Evolutionary conservation across 2,329 filamentous ascomycete genomes (phyloP), one percentile per base, ranked within the genome.

Genomic region (Paraphaeosphaeria sporulosa): DNA sequence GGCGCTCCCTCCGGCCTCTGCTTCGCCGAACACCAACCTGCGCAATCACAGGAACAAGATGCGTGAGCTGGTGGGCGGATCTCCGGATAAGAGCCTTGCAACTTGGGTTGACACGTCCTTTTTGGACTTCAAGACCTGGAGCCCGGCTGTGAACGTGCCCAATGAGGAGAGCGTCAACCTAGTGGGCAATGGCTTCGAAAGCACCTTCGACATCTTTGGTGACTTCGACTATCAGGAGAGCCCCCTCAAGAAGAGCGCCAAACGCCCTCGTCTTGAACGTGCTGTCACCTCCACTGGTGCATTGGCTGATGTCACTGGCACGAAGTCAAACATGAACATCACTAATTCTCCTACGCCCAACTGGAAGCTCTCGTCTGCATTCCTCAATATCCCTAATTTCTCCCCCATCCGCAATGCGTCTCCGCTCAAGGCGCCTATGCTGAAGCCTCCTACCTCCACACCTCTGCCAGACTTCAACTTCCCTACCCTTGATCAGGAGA

Each of bases 21-120:
- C 92, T 19, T 98, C 94, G 15, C 94, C 95, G 1, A 96, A 95
- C 74, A 97, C 94, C 10, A 97, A 96, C 72, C 85, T 98, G 21
- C 89, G 90, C 59, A 89, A 95, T 66, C 95, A 98, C 74, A 91
- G 94, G 57, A 89, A 94, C 71, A 90, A 88, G 66, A 92, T 98
- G 64, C 86, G 86, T 61, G 86, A 91, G 66, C 87, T 97, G 82
- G 87, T 96, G 25, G 75, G 74, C 47, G 91, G 92, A 58, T 95
- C 92, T 5, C 93, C 93, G 4, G 84, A 87, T 55, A 87, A 87
- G 67, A 84, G 74, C 48, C 71, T 84, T 46, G 82, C 81, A 63
- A 80, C 82, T 64, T 76, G 87, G 51, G 80, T 83, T 17, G 85
- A 87, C 32, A 75, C 85, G 30, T 86, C 86, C 4, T 74, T 75